Conservation (phyloP, 2,329 filamentous ascomycete genomes). For the Aspergillus sp. region DNA sequence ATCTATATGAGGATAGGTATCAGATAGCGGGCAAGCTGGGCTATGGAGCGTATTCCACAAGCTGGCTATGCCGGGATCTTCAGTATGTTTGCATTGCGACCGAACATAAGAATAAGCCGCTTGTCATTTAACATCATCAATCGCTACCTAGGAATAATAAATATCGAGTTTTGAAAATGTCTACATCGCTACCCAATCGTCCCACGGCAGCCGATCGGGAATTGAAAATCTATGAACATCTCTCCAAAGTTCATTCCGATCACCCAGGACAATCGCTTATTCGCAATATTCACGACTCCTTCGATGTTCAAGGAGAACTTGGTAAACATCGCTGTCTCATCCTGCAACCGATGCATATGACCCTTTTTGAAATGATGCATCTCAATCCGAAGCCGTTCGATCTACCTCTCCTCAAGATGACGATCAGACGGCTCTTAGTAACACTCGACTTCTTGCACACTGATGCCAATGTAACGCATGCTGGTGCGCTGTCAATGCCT, state of each 20-base stretch:
- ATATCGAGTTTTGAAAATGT: constrained; percentile 35
- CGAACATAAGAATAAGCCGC: too few relatives aligned
- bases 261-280: constrained; percentile 28
- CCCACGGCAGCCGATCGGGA: constrained; percentile 25
- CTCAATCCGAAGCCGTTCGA: constrained; percentile 24
- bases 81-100: constrained; percentile 17
- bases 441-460: constrained; percentile 38
- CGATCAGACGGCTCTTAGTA: constrained; percentile 29
- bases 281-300: constrained; percentile 32
- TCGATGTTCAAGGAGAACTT: constrained; percentile 24
- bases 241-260: constrained; percentile 23
- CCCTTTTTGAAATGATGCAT: constrained; percentile 31
- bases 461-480: constrained; percentile 33
- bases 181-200: constrained; percentile 16
- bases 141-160: not conserved
- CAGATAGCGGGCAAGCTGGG: constrained; percentile 41
- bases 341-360: constrained; percentile 31
- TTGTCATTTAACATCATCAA: not conserved
- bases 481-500: constrained; percentile 20
- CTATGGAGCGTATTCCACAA: constrained; percentile 44
- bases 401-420: constrained; percentile 29
- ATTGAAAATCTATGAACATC: constrained; percentile 25
- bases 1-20: constrained; percentile 39
- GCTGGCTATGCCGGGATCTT: constrained; percentile 45
- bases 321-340: constrained; percentile 31